Evolutionary conservation across 768 basidiomycete genomes (phyloP).

Genomic region (Kwoniella heveanensis): DNA sequence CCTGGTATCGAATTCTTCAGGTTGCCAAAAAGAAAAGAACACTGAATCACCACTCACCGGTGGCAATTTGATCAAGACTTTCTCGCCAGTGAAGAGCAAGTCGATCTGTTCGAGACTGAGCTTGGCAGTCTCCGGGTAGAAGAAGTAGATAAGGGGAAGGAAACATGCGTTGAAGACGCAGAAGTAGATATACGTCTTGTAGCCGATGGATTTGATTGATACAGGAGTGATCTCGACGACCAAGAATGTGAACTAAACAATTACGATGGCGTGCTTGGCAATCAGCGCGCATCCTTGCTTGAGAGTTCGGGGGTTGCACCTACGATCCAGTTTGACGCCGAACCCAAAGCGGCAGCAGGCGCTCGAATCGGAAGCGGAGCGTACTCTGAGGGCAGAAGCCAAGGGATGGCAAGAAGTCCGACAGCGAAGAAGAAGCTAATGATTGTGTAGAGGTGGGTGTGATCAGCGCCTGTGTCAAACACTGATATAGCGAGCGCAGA

Average conservation of each 20-base stretch:
- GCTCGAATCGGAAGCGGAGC: constrained; percentile 29
- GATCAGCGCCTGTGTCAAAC: too few relatives aligned
- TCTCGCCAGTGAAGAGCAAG: constrained; percentile 23
- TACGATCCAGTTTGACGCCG: constrained; percentile 30
- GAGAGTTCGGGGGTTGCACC: too few relatives aligned
- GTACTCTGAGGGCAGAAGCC: constrained; percentile 29
- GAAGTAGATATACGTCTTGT: constrained; percentile 26
- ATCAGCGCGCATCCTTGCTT: too few relatives aligned
- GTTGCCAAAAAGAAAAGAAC: too few relatives aligned
- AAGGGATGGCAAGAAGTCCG: constrained; percentile 26
- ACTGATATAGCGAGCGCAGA: too few relatives aligned
- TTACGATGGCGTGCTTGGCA: too few relatives aligned
- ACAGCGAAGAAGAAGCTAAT: constrained; percentile 22
- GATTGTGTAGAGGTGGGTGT: too few relatives aligned
- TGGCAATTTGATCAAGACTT: constrained; percentile 6
- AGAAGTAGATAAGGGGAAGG: constrained; percentile 30
- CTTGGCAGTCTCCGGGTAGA: constrained; percentile 30
- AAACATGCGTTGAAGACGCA: constrained; percentile 24
- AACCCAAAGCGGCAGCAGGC: constrained; percentile 23
- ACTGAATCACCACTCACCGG: constrained; percentile 7
- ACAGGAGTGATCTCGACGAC: constrained; percentile 30
- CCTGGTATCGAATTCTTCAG: too few relatives aligned
- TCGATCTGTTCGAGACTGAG: constrained; percentile 29
- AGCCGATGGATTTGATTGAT: constrained; percentile 21
- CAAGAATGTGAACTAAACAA: constrained; percentile 24